Evolutionary conservation across 768 basidiomycete species (phyloP).

Genomic region (Omphalotus guepiniiformis): DNA sequence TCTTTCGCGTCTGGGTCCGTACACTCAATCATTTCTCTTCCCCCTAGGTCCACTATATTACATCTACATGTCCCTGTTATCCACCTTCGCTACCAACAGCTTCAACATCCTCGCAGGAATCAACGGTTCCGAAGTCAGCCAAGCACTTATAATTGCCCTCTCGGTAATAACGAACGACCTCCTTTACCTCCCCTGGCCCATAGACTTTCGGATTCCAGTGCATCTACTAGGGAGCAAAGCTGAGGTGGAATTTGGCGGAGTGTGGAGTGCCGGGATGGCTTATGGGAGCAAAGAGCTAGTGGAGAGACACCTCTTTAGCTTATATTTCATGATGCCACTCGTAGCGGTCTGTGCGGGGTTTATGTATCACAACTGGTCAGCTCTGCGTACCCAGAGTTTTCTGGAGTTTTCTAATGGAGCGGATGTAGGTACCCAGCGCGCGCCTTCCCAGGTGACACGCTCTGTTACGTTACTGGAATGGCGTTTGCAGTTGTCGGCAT

Average conservation of each 20-base stretch:
- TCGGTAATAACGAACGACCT: conserved; percentile 92
- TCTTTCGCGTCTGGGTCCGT: not conserved
- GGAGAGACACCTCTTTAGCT: conserved; percentile 89
- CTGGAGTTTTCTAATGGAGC: conserved; percentile 4
- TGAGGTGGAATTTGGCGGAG: conserved; percentile 72
- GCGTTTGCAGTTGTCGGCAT: conserved; percentile 98
- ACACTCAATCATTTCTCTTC: conserved; percentile 2
- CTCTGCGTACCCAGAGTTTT: conserved; percentile 8
- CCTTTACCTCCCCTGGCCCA: conserved; percentile 87
- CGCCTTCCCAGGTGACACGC: conserved; percentile 93
- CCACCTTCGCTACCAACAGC: conserved; percentile 95
- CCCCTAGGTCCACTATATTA: conserved; percentile 87
- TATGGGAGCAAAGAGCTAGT: conserved; percentile 84
- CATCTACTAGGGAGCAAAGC: conserved; percentile 63
- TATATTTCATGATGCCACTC: conserved; percentile 96
- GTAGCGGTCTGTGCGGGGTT: conserved; percentile 88
- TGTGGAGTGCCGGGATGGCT: conserved; percentile 82
- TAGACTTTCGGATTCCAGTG: conserved; percentile 67
- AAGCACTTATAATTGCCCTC: conserved; percentile 87
- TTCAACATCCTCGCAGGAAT: conserved; percentile 99
- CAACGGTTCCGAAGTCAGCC: conserved; percentile 93
- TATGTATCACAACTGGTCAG: conserved; percentile 94
- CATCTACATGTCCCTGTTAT: conserved; percentile 91
- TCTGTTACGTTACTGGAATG: conserved; percentile 98
- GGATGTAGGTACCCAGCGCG: conserved; percentile 90